Conservation (phyloP, 306 rosid species). For the Trifolium subterraneum region DNA sequence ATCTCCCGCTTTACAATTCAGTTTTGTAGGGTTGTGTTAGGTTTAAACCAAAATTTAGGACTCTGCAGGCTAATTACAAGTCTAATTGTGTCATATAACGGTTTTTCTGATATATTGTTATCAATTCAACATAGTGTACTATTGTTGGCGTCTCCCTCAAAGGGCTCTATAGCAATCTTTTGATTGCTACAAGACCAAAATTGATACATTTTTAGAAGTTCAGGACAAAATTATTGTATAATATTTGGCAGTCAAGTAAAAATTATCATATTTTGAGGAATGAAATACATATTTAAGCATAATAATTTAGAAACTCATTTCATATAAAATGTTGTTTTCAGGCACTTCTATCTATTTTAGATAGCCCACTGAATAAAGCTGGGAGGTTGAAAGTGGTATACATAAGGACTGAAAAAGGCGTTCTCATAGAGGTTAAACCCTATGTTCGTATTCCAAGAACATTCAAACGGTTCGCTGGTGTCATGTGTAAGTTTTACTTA, state of each 20-base stretch:
- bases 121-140: background rate
- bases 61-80: background rate
- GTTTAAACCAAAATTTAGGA: background rate
- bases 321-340: slow-evolving; percentile 36
- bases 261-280: background rate
- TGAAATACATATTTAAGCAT: background rate
- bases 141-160: background rate
- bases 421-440: slow-evolving; percentile 82
- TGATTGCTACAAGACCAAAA: background rate
- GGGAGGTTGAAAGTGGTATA: slow-evolving; percentile 80
- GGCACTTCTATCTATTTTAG: slow-evolving; percentile 82
- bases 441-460: slow-evolving; percentile 86
- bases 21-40: background rate
- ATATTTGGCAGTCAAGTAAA: background rate
- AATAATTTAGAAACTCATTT: background rate
- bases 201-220: background rate
- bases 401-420: slow-evolving; percentile 79
- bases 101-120: background rate
- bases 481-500: slow-evolving; percentile 79
- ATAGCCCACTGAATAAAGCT: slow-evolving; percentile 83
- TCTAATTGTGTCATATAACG: background rate
- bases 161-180: background rate
- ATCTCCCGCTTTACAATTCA: background rate
- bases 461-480: slow-evolving; percentile 78
- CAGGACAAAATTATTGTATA: background rate